Evolutionary conservation across 176 grass and related monocot species (phyloP), one percentile per base, ranked within the genome.

Genomic region (Echinochloa phyllopogon): DNA sequence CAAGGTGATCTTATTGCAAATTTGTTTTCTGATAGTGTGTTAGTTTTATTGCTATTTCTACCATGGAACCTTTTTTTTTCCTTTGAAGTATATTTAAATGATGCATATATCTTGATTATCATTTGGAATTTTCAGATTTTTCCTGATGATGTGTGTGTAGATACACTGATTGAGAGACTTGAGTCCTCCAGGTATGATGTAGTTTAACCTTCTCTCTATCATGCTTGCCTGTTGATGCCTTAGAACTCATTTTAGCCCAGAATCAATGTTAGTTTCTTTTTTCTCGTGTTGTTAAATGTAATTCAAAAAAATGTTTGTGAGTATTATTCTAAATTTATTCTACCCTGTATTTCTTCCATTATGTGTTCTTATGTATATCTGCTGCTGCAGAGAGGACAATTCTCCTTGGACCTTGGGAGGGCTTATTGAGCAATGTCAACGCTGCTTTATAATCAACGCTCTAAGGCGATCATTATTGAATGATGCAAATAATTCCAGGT

Each of bases 401-500:
- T 88, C 83, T 48, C 43, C 61, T 62, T 29, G 85, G 38, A 74
- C 74, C 23, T 88, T 98, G 51, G 68, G 49, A 87, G 85, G 73
- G 93, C 42, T 96, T 41, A 83, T 98, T 83, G 62, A 65, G 82
- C 85, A 92, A 93, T 85, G 91, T 74, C 89, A 92, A 70, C 87
- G 90, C 49, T 69, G 64, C 7, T 87, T 92, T 84, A 27, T 92
- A 82, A 67, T 98, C 64, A 92, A 76, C 48, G 77, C 69, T 64
- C 71, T 89, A 59, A 93, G 89, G 68, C 85, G 77, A 55, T 86
- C 87, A 33, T 57, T 94, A 78, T 84, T 96, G 82, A 94, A 92
- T 56, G 86, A 87, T 78, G 93, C 96, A 69, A 98, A 92, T 80
- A 96, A 90, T 77, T 92, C 93, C 38, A 98, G 96, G 93, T 92